Percentiles rank a stretch among this genome's conserved stretches.
Conservation (phyloP, 805 yeast genomes). For the Candida dendrica region DNA sequence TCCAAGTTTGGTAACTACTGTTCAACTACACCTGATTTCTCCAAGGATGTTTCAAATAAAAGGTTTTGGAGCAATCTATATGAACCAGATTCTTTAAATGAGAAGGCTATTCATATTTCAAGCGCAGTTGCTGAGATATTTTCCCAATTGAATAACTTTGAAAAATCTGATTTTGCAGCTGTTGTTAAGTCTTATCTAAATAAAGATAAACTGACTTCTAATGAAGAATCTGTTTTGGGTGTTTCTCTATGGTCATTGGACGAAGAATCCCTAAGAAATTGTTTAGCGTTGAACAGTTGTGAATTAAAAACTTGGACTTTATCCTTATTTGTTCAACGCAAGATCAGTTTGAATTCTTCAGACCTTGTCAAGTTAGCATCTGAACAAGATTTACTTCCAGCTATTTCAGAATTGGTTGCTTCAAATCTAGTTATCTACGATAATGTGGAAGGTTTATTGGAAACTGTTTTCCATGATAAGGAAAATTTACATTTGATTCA, state of each 20-base stretch:
- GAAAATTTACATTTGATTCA: constrained; percentile 10
- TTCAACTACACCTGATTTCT: constrained; percentile 11
- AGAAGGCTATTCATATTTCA: constrained; percentile 23
- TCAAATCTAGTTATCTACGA: constrained; percentile 11
- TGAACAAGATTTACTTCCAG: background rate
- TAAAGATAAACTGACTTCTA: background rate
- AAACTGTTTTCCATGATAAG: constrained; percentile 3
- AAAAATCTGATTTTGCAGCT: constrained; percentile 7
- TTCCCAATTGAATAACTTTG: constrained; percentile 21
- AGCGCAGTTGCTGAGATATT: constrained; percentile 29
- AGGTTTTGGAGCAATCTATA: constrained; percentile 25
- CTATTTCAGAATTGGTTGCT: constrained; percentile 7
- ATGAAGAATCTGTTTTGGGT: constrained; percentile 18
- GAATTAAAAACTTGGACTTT: constrained; percentile 8
- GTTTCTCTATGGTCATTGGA: constrained; percentile 19
- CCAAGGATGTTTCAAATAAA: constrained; percentile 9
- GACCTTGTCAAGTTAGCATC: constrained; percentile 1
- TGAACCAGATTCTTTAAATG: constrained; percentile 6
- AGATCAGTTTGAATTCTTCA: constrained; percentile 7
- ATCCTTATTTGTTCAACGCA: constrained; percentile 9
- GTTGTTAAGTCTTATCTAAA: constrained; percentile 3
- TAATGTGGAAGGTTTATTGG: constrained; percentile 7
- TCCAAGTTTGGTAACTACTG: constrained; percentile 39
- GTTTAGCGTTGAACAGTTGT: background rate
- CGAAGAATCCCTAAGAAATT: constrained; percentile 9